Evolutionary conservation across 1,284 basidiomycete species (phyloP).

Genomic region (Marasmius fiardii): DNA sequence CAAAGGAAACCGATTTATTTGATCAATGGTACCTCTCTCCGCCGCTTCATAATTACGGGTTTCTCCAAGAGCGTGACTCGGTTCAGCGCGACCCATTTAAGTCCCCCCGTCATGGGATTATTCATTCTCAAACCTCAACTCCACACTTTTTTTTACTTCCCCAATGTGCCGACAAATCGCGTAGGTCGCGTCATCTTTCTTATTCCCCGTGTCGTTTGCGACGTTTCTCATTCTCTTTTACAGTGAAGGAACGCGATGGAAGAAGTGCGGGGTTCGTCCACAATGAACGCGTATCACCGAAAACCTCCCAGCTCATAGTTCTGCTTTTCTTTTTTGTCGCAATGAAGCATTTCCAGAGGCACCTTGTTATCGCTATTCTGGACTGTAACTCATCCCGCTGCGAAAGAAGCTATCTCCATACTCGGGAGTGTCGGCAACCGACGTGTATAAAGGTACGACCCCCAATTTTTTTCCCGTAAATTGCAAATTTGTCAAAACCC

Average conservation of each 20-base stretch:
- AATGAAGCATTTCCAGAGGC: conserved; percentile 67
- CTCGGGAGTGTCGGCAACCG: conserved; percentile 45
- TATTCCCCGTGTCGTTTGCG: neutral
- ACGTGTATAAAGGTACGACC: conserved; percentile 50
- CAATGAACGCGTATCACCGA: too few relatives aligned
- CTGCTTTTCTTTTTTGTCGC: conserved; percentile 8
- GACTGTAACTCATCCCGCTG: conserved; percentile 62
- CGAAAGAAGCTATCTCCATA: conserved; percentile 61
- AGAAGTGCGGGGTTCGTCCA: conserved; percentile 61
- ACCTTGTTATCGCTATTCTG: conserved; percentile 62
- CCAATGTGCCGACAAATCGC: conserved; percentile 55
- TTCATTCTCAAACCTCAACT: neutral
- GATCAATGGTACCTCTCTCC: neutral
- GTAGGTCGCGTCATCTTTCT: conserved; percentile 31
- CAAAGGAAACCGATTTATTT: neutral
- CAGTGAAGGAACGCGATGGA: conserved; percentile 72
- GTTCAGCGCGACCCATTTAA: neutral
- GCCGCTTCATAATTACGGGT: conserved; percentile 1
- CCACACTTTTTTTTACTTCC: conserved; percentile 5
- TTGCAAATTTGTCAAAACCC: neutral
- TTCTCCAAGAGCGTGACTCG: neutral
- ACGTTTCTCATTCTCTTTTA: conserved; percentile 10
- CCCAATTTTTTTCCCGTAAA: conserved; percentile 5
- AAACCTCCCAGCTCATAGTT: neutral
- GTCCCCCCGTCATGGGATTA: neutral